Percentiles rank a stretch among this genome's conserved stretches.
Conservation (phyloP, 805 yeast genomes). For the Tetrapisispora arboricola region DNA sequence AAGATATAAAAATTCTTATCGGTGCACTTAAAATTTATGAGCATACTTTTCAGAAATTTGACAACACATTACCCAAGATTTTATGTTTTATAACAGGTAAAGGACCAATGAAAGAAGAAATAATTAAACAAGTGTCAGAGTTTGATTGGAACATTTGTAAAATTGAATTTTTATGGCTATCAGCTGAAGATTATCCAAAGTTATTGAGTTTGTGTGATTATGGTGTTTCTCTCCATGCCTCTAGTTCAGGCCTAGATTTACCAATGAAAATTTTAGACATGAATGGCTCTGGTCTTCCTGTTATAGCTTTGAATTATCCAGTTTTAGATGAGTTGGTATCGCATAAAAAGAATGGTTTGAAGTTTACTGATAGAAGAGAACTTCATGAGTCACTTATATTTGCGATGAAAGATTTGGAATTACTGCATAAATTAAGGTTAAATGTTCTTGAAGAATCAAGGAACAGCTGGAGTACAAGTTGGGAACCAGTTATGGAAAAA, state of each 20-base stretch:
- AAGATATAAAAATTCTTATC: slow-evolving; percentile 63
- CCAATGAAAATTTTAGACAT: slow-evolving; percentile 97
- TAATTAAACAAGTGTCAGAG: slow-evolving; percentile 37
- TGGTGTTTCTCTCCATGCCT: slow-evolving; percentile 82
- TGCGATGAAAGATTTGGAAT: slow-evolving; percentile 26
- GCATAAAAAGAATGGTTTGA: slow-evolving; percentile 58
- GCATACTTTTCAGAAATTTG: slow-evolving; percentile 16
- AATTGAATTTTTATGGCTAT: slow-evolving; percentile 65
- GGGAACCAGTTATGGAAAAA: slow-evolving; percentile 38
- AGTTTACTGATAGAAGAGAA: slow-evolving; percentile 36
- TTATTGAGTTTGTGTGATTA: slow-evolving; percentile 69
- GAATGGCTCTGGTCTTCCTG: slow-evolving; percentile 95
- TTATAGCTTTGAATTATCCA: slow-evolving; percentile 62
- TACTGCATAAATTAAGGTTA: slow-evolving; percentile 35
- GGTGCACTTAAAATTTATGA: slow-evolving; percentile 61
- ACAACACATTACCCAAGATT: slow-evolving; percentile 35
- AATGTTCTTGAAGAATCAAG: slow-evolving; percentile 72
- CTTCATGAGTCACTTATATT: slow-evolving; percentile 35
- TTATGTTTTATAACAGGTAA: slow-evolving; percentile 88
- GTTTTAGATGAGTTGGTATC: slow-evolving; percentile 72
- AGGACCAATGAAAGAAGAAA: slow-evolving; percentile 67
- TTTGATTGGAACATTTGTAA: slow-evolving; percentile 40
- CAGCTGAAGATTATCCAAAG: slow-evolving; percentile 67
- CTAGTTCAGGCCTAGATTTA: slow-evolving; percentile 86
- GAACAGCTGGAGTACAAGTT: slow-evolving; percentile 64